Evolutionary conservation across 345 rosid genomes (phyloP).

Genomic region (Murraya paniculata): DNA sequence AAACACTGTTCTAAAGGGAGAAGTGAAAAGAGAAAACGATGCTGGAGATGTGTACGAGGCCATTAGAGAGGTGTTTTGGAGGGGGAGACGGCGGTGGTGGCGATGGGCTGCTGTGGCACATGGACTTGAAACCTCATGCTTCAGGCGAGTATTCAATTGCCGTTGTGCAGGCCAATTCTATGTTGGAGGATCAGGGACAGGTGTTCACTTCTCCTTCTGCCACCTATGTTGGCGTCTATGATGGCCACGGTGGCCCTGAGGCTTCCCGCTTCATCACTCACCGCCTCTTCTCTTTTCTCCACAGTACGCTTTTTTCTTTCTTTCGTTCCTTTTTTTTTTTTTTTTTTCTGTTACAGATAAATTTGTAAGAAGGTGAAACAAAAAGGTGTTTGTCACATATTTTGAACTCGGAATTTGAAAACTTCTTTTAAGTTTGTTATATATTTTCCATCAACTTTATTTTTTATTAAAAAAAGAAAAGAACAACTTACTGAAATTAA

Average conservation of each 20-base stretch:
- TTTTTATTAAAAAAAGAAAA: no score
- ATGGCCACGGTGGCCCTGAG: conserved; percentile 74
- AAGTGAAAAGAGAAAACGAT: conserved; percentile 3
- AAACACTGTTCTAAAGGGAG: background rate
- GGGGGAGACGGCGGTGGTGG: conserved; percentile 24
- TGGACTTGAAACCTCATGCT: conserved; percentile 57
- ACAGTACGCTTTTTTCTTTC: conserved; percentile 26
- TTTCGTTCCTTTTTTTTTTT: background rate
- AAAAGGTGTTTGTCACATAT: background rate
- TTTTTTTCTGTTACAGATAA: background rate
- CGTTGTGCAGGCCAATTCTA: conserved; percentile 62
- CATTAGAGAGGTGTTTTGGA: conserved; percentile 46
- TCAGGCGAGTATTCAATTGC: conserved; percentile 61
- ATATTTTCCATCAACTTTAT: no score
- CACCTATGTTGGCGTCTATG: conserved; percentile 63
- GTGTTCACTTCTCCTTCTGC: conserved; percentile 61
- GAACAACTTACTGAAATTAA: background rate
- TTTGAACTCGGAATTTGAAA: background rate
- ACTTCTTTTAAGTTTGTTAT: no score
- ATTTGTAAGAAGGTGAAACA: background rate
- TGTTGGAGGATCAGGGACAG: conserved; percentile 64
- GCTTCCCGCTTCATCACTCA: conserved; percentile 55
- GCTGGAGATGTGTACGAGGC: conserved; percentile 38
- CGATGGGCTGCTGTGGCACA: conserved; percentile 50
- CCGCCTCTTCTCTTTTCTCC: conserved; percentile 45